Evolutionary conservation across 345 rosid genomes (phyloP).

Genomic region (Eutrema japonicum): DNA sequence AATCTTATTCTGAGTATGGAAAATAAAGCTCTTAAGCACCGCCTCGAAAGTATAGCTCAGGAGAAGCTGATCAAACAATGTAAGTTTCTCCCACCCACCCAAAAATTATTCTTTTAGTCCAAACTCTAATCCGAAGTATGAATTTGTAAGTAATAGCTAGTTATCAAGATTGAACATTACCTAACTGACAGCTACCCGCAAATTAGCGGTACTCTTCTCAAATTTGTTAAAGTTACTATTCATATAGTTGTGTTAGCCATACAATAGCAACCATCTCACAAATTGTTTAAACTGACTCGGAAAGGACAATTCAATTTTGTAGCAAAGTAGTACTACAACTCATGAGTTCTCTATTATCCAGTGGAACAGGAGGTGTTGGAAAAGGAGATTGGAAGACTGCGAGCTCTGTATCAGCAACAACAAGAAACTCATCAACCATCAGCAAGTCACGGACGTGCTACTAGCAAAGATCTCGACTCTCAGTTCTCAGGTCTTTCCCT

Average conservation of each 20-base stretch:
- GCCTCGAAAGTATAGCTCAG: conserved; percentile 77
- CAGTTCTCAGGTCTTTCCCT: conserved; percentile 83
- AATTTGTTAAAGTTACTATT: background rate
- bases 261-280: too few species aligned
- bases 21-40: conserved; percentile 84
- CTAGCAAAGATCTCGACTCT: conserved; percentile 85
- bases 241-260: too few species aligned
- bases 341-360: conserved; percentile 49
- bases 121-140: background rate
- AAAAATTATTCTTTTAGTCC: background rate
- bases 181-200: background rate
- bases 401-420: conserved; percentile 72
- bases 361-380: conserved; percentile 99
- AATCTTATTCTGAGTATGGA: conserved; percentile 87
- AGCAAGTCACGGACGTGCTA: conserved; percentile 66
- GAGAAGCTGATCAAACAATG: conserved; percentile 83
- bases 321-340: conserved; percentile 3
- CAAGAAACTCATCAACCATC: conserved; percentile 57
- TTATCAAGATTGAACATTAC: conserved; percentile 1
- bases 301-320: background rate
- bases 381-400: conserved; percentile 88
- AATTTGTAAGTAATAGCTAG: background rate
- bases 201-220: background rate
- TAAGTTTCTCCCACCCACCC: conserved; percentile 45
- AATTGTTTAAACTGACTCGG: too few species aligned